Percentiles rank a stretch among this genome's conserved stretches.
Evolutionary conservation across 2,329 filamentous ascomycete genomes (phyloP).

Genomic region (Xylariaceae sp.): DNA sequence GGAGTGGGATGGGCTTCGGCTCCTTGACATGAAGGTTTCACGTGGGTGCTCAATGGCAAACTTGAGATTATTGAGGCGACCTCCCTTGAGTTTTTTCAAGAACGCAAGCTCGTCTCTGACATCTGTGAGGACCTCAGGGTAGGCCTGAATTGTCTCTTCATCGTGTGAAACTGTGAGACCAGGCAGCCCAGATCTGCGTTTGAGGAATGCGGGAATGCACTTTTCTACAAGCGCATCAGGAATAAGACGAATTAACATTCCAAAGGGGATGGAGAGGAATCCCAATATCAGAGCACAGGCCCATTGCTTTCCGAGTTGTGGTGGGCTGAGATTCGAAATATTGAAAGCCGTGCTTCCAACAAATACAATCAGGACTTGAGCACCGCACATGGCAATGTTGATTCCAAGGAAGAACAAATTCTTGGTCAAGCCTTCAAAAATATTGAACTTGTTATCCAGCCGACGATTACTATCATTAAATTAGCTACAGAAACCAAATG

Average conservation of each 20-base stretch:
- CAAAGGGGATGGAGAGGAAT: constrained; percentile 78
- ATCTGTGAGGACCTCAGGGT: constrained; percentile 68
- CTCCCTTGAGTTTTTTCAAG: constrained; percentile 75
- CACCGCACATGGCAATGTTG: constrained; percentile 80
- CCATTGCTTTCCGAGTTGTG: constrained; percentile 74
- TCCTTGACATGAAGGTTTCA: constrained; percentile 59
- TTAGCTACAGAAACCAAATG: neutral
- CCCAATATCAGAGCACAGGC: constrained; percentile 81
- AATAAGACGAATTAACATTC: constrained; percentile 73
- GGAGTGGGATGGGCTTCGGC: constrained; percentile 59
- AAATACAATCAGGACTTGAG: constrained; percentile 85
- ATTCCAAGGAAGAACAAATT: constrained; percentile 91
- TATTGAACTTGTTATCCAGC: constrained; percentile 91
- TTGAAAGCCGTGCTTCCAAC: constrained; percentile 79
- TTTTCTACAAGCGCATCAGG: constrained; percentile 65
- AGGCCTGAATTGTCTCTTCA: constrained; percentile 61
- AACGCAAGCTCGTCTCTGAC: constrained; percentile 78
- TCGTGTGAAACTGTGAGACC: constrained; percentile 58
- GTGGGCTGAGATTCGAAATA: constrained; percentile 48
- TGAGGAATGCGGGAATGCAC: constrained; percentile 50
- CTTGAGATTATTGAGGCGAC: constrained; percentile 74
- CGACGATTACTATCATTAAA: constrained; percentile 65
- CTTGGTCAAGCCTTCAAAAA: constrained; percentile 79
- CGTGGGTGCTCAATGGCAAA: constrained; percentile 74
- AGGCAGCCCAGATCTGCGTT: constrained; percentile 44